Conservation (phyloP, 169 alveolate genomes). For the Plasmodium vinckei region DNA sequence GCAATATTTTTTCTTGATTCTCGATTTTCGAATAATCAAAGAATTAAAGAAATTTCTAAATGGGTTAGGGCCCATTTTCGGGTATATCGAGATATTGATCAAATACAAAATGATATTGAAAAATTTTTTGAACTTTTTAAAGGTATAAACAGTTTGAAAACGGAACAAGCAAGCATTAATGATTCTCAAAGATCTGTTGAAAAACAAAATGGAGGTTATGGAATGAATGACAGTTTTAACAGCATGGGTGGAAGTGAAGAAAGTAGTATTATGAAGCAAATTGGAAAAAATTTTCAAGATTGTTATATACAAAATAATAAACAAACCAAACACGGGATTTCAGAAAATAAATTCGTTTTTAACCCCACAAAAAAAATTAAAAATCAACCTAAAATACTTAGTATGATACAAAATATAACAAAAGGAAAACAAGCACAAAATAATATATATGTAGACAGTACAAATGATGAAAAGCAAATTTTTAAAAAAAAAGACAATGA, state of each 20-base stretch:
- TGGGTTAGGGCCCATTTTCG: slow-evolving; percentile 88
- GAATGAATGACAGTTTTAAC: background rate
- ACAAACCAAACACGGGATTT: slow-evolving; percentile 26
- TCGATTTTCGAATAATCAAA: slow-evolving; percentile 85
- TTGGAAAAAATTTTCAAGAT: slow-evolving; percentile 76
- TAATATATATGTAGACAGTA: slow-evolving; percentile 25
- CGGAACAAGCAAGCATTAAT: background rate
- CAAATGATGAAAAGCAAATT: background rate
- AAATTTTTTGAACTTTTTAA: slow-evolving; percentile 72
- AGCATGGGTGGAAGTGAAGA: background rate
- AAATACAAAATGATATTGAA: slow-evolving; percentile 74
- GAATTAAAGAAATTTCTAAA: slow-evolving; percentile 86
- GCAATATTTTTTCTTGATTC: slow-evolving; percentile 91
- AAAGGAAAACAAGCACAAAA: slow-evolving; percentile 64
- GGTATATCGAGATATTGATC: slow-evolving; percentile 59
- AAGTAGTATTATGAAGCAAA: background rate
- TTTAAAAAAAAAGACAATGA: background rate
- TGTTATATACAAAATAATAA: slow-evolving; percentile 36
- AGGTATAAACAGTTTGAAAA: slow-evolving; percentile 20
- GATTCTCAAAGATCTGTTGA: background rate
- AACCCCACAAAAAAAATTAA: slow-evolving; percentile 60
- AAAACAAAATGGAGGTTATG: background rate
- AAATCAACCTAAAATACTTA: slow-evolving; percentile 64
- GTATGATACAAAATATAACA: slow-evolving; percentile 76
- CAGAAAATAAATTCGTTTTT: slow-evolving; percentile 44